Conservation (phyloP, 2,329 filamentous ascomycete species). For the Fusarium napiforme region DNA sequence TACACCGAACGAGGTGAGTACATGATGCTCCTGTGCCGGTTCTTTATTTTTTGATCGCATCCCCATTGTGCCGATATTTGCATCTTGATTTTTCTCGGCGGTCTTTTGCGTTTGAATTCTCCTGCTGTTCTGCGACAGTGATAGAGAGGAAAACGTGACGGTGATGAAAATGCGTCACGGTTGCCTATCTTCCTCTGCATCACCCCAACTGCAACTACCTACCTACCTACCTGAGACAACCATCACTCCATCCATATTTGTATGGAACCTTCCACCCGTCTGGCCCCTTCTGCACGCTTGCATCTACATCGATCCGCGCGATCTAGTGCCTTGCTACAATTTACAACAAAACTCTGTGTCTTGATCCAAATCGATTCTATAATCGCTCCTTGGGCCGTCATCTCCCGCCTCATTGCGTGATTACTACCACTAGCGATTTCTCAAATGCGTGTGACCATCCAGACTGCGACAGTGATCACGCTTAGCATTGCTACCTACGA, state of each 20-base stretch:
- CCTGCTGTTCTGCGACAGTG: conserved; percentile 13
- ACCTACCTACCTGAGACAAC: conserved; percentile 10
- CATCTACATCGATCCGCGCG: conserved; percentile 9
- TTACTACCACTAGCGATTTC: conserved; percentile 35
- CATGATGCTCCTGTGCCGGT: conserved; percentile 23
- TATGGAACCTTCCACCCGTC: conserved; percentile 6
- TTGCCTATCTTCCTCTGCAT: conserved; percentile 29
- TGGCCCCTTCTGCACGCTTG: conserved; percentile 3
- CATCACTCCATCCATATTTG: conserved; percentile 8
- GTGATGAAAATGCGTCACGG: conserved; percentile 22
- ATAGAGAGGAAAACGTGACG: conserved; percentile 4
- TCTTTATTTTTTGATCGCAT: conserved; percentile 17
- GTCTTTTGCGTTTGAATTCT: background rate
- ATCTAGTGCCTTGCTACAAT: conserved; percentile 24
- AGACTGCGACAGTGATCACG: conserved; percentile 29
- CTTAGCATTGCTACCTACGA: conserved; percentile 15
- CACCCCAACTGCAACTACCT: background rate
- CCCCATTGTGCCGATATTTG: background rate
- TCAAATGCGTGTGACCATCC: conserved; percentile 41
- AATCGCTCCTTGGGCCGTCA: conserved; percentile 18
- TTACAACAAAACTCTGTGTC: conserved; percentile 21
- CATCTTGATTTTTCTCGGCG: background rate
- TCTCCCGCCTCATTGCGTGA: conserved; percentile 38
- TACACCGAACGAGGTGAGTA: conserved; percentile 38
- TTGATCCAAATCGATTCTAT: conserved; percentile 15